Evolutionary conservation across 2,329 filamentous ascomycete genomes (phyloP).

Genomic region (Chalara sp.): DNA sequence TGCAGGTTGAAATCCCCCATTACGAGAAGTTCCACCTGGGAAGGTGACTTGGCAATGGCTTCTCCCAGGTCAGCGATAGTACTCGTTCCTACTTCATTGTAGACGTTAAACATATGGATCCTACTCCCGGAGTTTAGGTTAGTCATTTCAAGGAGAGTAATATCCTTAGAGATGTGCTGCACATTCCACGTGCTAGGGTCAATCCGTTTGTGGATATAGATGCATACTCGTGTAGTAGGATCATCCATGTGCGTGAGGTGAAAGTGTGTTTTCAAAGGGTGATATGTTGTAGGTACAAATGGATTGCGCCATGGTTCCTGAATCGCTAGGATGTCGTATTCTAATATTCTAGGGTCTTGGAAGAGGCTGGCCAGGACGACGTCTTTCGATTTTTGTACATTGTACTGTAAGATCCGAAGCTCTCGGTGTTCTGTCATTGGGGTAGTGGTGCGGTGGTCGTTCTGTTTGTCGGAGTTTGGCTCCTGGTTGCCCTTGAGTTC

Average conservation of each 20-base stretch:
- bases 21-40: constrained; percentile 1
- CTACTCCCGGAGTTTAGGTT: background rate
- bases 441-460: background rate
- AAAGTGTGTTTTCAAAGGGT: constrained; percentile 10
- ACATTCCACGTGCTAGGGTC: constrained; percentile 2
- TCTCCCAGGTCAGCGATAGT: constrained; percentile 1
- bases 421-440: constrained; percentile 1
- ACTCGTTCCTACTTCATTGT: background rate
- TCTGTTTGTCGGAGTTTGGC: constrained; percentile 1
- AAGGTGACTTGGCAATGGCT: constrained; percentile 1
- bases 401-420: constrained; percentile 14
- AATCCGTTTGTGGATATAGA: constrained; percentile 3
- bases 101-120: constrained; percentile 2
- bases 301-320: constrained; percentile 18
- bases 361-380: constrained; percentile 18
- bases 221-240: constrained; percentile 1
- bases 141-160: constrained; percentile 1
- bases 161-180: background rate
- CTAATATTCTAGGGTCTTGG: constrained; percentile 11
- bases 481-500: background rate
- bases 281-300: constrained; percentile 15
- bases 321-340: constrained; percentile 20
- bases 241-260: background rate
- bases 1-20: constrained; percentile 3
- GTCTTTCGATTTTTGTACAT: constrained; percentile 13